phyloP scores from a whole-genome alignment of 805 yeast genomes.

The Monosporozyma siamensis region DNA sequence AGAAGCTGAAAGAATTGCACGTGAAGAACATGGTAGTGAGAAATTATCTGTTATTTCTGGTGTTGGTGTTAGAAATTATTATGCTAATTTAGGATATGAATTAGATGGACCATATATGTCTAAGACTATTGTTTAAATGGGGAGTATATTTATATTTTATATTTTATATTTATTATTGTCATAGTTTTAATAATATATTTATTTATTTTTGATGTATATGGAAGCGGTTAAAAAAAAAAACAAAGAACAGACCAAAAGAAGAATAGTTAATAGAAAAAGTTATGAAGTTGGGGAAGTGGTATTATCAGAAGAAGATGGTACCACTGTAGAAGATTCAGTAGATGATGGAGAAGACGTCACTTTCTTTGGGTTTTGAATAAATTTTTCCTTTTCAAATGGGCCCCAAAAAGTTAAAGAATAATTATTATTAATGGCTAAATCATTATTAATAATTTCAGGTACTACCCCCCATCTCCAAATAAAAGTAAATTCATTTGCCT shows the following conservation, averaged over 20 bases:
- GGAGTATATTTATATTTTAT: not conserved
- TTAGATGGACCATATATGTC: slow-evolving; percentile 98
- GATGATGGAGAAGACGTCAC: too few species aligned
- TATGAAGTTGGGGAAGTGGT: not conserved
- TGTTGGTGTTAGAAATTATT: slow-evolving; percentile 95
- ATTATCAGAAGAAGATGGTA: not conserved
- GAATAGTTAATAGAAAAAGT: too few species aligned
- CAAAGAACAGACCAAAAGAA: too few species aligned
- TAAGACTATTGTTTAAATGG: slow-evolving; percentile 32
- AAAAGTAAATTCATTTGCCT: slow-evolving; percentile 46
- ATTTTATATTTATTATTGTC: not conserved
- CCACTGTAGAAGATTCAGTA: too few species aligned
- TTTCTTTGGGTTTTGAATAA: not conserved
- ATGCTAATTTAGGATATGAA: slow-evolving; percentile 81
- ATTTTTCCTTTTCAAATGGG: slow-evolving; percentile 6
- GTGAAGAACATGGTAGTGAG: slow-evolving; percentile 86
- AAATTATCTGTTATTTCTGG: slow-evolving; percentile 94
- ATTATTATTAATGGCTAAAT: slow-evolving; percentile 15
- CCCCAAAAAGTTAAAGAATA: slow-evolving; percentile 21
- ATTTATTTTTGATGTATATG: too few species aligned
- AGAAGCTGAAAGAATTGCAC: slow-evolving; percentile 93
- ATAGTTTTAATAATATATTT: not conserved
- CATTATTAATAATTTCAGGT: slow-evolving; percentile 38
- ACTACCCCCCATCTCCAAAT: slow-evolving; percentile 51
- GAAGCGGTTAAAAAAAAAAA: not conserved